phyloP scores from a whole-genome alignment of 495 filamentous ascomycete species.

The Podospora tetraspora region DNA sequence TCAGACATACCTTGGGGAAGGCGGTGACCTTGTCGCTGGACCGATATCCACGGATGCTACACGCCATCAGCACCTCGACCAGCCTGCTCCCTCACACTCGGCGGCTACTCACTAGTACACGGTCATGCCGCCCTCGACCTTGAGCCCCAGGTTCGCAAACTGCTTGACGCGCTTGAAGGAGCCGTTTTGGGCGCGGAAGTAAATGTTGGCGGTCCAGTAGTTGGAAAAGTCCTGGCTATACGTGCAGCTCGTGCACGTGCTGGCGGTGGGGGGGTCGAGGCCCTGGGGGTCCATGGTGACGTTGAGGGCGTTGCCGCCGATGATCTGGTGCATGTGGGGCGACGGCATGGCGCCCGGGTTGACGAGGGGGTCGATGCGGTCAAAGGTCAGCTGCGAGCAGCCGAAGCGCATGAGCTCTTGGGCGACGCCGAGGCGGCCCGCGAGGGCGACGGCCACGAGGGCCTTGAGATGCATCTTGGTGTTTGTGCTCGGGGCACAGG shows the following conservation, averaged over 20 bases:
- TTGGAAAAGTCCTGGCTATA: constrained; percentile 26
- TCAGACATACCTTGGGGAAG: constrained; percentile 35
- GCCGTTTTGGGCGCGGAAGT: constrained; percentile 45
- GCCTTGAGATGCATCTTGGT: constrained; percentile 19
- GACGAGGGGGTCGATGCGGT: constrained; percentile 42
- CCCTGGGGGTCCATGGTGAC: constrained; percentile 39
- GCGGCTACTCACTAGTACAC: constrained; percentile 33
- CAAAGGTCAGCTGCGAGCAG: constrained; percentile 42
- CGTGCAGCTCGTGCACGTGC: constrained; percentile 29
- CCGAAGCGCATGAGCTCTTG: constrained; percentile 46
- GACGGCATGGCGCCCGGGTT: constrained; percentile 37
- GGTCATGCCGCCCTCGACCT: constrained; percentile 41
- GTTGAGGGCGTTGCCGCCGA: constrained; percentile 48
- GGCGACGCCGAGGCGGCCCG: constrained; percentile 18
- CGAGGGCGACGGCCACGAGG: constrained; percentile 13
- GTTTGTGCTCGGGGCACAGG: not conserved
- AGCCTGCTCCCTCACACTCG: not conserved
- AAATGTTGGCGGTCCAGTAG: constrained; percentile 44
- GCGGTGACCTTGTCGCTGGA: constrained; percentile 32
- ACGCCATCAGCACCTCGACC: not conserved
- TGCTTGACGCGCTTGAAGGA: constrained; percentile 39
- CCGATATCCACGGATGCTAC: constrained; percentile 21
- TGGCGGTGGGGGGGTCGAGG: constrained; percentile 25
- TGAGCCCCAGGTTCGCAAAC: constrained; percentile 34
- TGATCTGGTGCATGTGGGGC: constrained; percentile 44